Conservation (phyloP, 1,139 yeast species). For the Casaregolazyma lundiana region DNA sequence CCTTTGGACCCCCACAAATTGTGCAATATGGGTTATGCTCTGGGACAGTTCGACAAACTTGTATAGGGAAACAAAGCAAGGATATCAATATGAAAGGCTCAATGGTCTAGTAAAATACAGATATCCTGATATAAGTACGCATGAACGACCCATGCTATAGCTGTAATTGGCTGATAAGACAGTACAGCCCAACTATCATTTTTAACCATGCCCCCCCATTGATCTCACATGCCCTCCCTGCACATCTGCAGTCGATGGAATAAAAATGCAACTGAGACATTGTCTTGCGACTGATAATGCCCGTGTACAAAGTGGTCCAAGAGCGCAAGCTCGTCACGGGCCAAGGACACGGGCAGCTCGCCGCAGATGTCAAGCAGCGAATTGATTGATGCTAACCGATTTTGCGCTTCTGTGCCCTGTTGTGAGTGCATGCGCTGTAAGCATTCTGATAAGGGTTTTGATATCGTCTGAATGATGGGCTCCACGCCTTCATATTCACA, state of each 20-base stretch:
- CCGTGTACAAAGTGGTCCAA: conserved; percentile 5
- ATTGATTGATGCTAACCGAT: background rate
- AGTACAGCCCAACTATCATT: no score
- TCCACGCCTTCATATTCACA: background rate
- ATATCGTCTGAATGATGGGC: background rate
- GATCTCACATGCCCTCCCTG: conserved; percentile 4
- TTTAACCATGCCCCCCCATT: no score
- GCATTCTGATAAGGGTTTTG: background rate
- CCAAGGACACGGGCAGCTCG: background rate
- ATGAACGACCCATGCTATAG: no score
- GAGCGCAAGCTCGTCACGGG: background rate
- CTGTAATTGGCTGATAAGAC: no score
- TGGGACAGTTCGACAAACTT: no score
- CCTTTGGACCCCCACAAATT: no score
- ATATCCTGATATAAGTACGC: no score
- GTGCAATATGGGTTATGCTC: no score
- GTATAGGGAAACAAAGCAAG: no score
- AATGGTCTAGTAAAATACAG: no score
- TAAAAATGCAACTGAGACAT: conserved; percentile 7
- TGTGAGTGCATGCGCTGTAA: background rate
- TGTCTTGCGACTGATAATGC: conserved; percentile 5
- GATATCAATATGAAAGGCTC: no score
- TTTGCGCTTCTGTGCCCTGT: background rate
- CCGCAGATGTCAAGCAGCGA: conserved; percentile 3
- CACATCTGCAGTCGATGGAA: conserved; percentile 7